Evolutionary conservation across 768 basidiomycete species (phyloP).

Genomic region (Rossbeevera mucosa): DNA sequence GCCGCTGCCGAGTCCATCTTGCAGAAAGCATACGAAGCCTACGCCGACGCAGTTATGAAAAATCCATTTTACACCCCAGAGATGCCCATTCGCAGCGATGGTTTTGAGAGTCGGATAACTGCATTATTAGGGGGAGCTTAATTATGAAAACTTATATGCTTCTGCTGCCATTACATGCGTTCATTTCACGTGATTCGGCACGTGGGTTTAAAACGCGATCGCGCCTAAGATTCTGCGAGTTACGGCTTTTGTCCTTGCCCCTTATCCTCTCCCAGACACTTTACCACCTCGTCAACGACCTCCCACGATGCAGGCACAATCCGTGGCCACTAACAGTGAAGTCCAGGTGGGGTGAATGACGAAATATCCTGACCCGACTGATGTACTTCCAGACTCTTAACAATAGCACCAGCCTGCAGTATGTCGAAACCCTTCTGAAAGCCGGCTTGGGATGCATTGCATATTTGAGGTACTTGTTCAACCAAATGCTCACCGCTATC

Average conservation of each 20-base stretch:
- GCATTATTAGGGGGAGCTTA: slow-evolving; percentile 49
- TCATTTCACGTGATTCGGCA: slow-evolving; percentile 24
- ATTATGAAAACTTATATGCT: slow-evolving; percentile 13
- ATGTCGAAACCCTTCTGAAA: slow-evolving; percentile 66
- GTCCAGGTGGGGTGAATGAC: slow-evolving; percentile 17
- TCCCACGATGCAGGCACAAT: slow-evolving; percentile 25
- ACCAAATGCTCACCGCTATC: background rate
- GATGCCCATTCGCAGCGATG: slow-evolving; percentile 94
- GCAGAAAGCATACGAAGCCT: slow-evolving; percentile 87
- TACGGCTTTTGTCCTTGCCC: background rate
- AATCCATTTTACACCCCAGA: slow-evolving; percentile 99
- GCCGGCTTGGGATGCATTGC: slow-evolving; percentile 76
- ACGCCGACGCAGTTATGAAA: slow-evolving; percentile 96
- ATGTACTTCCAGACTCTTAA: slow-evolving; percentile 40
- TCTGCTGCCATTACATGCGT: too few relatives aligned
- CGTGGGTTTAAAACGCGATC: slow-evolving; percentile 13
- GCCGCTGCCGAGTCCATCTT: slow-evolving; percentile 64
- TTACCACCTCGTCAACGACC: background rate
- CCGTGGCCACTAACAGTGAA: slow-evolving; percentile 15
- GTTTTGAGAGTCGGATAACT: slow-evolving; percentile 73
- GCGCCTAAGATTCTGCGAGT: slow-evolving; percentile 3
- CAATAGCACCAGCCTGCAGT: slow-evolving; percentile 58
- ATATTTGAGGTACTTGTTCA: slow-evolving; percentile 55
- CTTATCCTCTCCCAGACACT: background rate
- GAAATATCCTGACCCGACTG: background rate